Conservation (phyloP, 306 rosid species). For the Dryas drummondii region DNA sequence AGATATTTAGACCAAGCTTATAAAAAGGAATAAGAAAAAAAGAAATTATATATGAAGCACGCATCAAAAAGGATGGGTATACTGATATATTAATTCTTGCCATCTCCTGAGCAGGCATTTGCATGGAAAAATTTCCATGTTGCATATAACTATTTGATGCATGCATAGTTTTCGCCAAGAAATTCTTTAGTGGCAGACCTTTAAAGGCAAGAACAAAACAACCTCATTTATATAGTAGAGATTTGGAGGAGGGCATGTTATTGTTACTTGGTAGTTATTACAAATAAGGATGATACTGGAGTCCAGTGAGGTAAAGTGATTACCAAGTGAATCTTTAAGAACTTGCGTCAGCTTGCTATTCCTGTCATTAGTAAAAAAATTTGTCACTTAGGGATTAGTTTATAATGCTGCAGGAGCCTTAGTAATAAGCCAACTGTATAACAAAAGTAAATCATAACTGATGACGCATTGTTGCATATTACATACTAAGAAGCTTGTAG, state of each 20-base stretch:
- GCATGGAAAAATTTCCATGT: background rate
- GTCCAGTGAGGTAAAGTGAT: slow-evolving; percentile 10
- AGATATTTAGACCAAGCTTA: slow-evolving; percentile 8
- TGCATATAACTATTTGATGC: background rate
- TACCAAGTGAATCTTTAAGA: slow-evolving; percentile 46
- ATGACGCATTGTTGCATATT: background rate
- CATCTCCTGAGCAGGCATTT: background rate
- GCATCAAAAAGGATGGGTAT: background rate
- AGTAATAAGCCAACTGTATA: background rate
- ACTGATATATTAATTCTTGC: background rate
- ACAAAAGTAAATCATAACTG: background rate
- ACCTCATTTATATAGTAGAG: background rate
- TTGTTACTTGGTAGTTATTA: background rate
- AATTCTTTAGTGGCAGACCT: background rate
- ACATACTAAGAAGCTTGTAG: background rate
- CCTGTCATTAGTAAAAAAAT: slow-evolving; percentile 26
- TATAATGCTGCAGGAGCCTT: background rate
- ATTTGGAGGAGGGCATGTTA: slow-evolving; percentile 4
- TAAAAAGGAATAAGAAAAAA: background rate
- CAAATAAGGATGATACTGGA: background rate
- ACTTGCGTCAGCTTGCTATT: slow-evolving; percentile 50
- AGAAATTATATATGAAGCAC: no score
- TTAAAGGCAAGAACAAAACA: background rate
- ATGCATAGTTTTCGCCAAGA: background rate
- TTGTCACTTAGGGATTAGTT: background rate